Evolutionary conservation across 1,284 basidiomycete genomes (phyloP).

Genomic region (Sporisorium sorghi): DNA sequence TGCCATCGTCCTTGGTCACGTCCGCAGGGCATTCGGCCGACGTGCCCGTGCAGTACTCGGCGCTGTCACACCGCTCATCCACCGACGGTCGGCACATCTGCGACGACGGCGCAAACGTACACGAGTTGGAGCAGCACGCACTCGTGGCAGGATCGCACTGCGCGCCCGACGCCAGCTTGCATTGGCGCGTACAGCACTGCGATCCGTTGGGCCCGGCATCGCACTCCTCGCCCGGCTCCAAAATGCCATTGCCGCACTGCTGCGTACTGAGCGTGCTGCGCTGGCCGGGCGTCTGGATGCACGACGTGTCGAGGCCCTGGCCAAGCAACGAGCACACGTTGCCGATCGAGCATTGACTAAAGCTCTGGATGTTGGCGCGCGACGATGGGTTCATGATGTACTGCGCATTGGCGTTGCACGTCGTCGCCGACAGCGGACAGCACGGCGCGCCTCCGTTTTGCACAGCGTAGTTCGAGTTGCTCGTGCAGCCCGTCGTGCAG

Average conservation of each 20-base stretch:
- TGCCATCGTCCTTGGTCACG: slow-evolving; percentile 77
- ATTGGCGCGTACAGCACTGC: slow-evolving; percentile 80
- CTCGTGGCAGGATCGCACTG: slow-evolving; percentile 84
- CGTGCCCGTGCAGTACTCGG: slow-evolving; percentile 83
- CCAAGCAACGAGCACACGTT: slow-evolving; percentile 77
- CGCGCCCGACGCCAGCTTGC: slow-evolving; percentile 79
- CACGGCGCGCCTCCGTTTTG: slow-evolving; percentile 71
- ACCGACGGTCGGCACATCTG: slow-evolving; percentile 79
- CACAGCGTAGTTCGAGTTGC: slow-evolving; percentile 65
- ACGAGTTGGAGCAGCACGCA: slow-evolving; percentile 80
- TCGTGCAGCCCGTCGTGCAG: slow-evolving; percentile 75
- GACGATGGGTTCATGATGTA: slow-evolving; percentile 56
- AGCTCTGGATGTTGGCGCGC: slow-evolving; percentile 49
- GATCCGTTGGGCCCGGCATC: slow-evolving; percentile 81
- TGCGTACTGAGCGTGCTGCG: slow-evolving; percentile 57
- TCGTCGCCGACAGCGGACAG: slow-evolving; percentile 77
- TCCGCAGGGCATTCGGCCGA: slow-evolving; percentile 81
- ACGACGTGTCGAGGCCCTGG: slow-evolving; percentile 69
- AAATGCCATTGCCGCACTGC: slow-evolving; percentile 70
- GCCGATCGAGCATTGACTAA: slow-evolving; percentile 77
- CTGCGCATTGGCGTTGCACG: slow-evolving; percentile 76
- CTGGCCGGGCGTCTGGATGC: slow-evolving; percentile 54
- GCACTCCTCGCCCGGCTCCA: slow-evolving; percentile 81
- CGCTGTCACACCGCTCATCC: slow-evolving; percentile 79
- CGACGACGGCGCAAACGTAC: slow-evolving; percentile 76